phyloP scores from a whole-genome alignment of 75 land plant species.

The Chamaecyparis obtusa region DNA sequence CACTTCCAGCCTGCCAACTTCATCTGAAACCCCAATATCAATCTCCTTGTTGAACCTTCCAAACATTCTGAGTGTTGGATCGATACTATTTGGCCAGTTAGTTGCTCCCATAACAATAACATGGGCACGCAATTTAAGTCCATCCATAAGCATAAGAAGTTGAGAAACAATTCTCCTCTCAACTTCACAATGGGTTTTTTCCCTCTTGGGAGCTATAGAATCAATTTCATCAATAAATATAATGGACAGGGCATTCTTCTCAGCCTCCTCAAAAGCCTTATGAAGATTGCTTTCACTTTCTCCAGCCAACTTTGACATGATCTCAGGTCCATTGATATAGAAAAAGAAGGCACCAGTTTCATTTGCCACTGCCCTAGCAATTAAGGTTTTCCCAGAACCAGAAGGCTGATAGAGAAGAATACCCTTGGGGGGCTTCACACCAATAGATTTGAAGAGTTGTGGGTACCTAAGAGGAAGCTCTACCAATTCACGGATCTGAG shows the following conservation, averaged over 20 bases:
- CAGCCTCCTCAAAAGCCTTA: conserved; percentile 91
- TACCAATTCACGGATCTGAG: conserved; percentile 82
- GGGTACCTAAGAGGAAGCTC: conserved; percentile 86
- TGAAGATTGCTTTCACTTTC: conserved; percentile 84
- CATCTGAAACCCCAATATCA: conserved; percentile 90
- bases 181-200: conserved; percentile 83
- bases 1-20: conserved; percentile 79
- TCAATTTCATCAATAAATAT: conserved; percentile 84
- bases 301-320: conserved; percentile 88
- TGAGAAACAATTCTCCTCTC: conserved; percentile 88
- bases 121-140: conserved; percentile 72
- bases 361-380: conserved; percentile 87
- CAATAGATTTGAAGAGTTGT: conserved; percentile 81
- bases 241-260: conserved; percentile 86
- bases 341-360: conserved; percentile 90
- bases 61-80: conserved; percentile 79
- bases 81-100: conserved; percentile 85
- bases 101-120: conserved; percentile 92
- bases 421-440: conserved; percentile 88
- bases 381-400: conserved; percentile 85
- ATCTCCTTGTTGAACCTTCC: conserved; percentile 85
- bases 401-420: conserved; percentile 83
- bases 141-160: conserved; percentile 79
- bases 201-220: conserved; percentile 88
- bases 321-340: conserved; percentile 79